Evolutionary conservation across 805 yeast species (phyloP).

Genomic region (Ogataea henricii): DNA sequence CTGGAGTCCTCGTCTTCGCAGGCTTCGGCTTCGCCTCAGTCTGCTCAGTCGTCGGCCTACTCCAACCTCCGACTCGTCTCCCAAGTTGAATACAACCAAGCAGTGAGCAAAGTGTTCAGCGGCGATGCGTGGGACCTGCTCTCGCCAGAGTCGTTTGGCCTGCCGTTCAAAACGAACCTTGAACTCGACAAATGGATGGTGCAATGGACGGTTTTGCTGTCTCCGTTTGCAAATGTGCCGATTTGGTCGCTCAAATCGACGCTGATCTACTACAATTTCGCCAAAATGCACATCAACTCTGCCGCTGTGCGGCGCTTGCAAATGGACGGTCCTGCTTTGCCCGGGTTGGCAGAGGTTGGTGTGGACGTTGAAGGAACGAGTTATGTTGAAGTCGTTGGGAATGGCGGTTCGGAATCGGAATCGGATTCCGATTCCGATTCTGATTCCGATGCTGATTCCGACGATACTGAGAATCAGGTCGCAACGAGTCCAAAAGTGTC

Average conservation of each 20-base stretch:
- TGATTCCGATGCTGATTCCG: slow-evolving; percentile 35
- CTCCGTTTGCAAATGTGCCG: slow-evolving; percentile 54
- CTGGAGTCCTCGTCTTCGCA: no score
- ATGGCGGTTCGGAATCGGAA: slow-evolving; percentile 24
- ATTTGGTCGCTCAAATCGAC: slow-evolving; percentile 73
- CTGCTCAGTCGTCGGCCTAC: slow-evolving; percentile 28
- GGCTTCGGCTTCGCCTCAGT: no score
- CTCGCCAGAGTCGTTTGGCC: slow-evolving; percentile 62
- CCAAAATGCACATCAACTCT: slow-evolving; percentile 70
- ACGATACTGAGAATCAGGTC: slow-evolving; percentile 19
- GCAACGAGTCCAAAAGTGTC: slow-evolving; percentile 28
- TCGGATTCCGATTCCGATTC: not conserved
- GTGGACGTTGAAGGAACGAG: slow-evolving; percentile 4
- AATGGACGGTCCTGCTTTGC: slow-evolving; percentile 33
- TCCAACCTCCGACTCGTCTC: slow-evolving; percentile 63
- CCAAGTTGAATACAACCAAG: slow-evolving; percentile 68
- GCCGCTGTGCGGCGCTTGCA: slow-evolving; percentile 47
- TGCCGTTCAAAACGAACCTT: slow-evolving; percentile 66
- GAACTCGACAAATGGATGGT: slow-evolving; percentile 80
- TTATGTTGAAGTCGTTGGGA: not conserved
- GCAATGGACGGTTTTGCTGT: slow-evolving; percentile 70
- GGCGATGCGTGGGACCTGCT: slow-evolving; percentile 64
- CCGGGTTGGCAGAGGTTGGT: slow-evolving; percentile 24
- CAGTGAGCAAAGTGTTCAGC: slow-evolving; percentile 55
- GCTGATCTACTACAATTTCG: slow-evolving; percentile 69